Evolutionary conservation across 2,329 filamentous ascomycete species (phyloP).

Genomic region (Monosporascus sp.): DNA sequence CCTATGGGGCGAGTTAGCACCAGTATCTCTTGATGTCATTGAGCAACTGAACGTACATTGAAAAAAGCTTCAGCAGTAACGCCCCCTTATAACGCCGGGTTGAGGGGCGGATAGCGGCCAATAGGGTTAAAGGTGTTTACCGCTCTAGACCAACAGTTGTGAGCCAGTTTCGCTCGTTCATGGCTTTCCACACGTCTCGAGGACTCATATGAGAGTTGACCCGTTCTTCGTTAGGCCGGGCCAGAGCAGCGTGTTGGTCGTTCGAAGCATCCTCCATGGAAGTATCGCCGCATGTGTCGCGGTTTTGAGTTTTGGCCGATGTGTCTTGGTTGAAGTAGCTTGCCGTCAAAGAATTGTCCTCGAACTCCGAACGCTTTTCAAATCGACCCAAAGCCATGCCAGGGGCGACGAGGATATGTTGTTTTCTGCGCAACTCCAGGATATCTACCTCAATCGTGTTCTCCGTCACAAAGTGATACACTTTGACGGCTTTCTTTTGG

Average conservation of each 20-base stretch:
- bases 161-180: slow-evolving; percentile 22
- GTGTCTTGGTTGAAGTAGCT: not conserved
- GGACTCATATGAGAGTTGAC: slow-evolving; percentile 12
- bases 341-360: not conserved
- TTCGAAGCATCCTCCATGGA: not conserved
- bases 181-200: slow-evolving; percentile 21
- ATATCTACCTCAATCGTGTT: slow-evolving; percentile 37
- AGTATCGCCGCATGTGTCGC: not conserved
- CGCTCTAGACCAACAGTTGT: slow-evolving; percentile 12
- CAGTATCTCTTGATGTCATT: no score
- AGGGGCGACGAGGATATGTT: slow-evolving; percentile 7
- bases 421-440: slow-evolving; percentile 23
- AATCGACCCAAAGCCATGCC: slow-evolving; percentile 11
- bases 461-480: slow-evolving; percentile 35
- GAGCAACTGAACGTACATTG: no score
- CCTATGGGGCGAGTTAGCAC: no score
- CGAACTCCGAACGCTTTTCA: not conserved
- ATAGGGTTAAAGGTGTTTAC: slow-evolving; percentile 1
- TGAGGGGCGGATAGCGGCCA: not conserved
- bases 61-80: not conserved
- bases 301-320: not conserved
- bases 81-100: not conserved
- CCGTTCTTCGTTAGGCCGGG: slow-evolving; percentile 1
- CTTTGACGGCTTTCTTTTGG: slow-evolving; percentile 31
- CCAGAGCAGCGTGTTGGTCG: no score